Evolutionary conservation across 441 rosid genomes (phyloP), one percentile per base, ranked within the genome.

Genomic region (Pelargonium australe): DNA sequence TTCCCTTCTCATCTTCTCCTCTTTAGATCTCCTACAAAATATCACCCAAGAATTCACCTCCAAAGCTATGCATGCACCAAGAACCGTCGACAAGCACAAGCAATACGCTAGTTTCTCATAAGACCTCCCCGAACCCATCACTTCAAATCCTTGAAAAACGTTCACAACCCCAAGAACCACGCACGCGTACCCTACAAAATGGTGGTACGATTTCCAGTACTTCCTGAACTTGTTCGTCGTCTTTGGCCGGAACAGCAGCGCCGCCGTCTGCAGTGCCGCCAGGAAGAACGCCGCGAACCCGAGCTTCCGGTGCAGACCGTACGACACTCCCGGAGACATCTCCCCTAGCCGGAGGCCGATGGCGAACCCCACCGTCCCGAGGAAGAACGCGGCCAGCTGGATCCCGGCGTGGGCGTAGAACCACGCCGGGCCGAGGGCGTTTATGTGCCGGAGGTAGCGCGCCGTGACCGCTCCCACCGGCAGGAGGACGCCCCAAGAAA

Each of bases 131-230:
- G 81, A 87, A 25, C 91, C 95, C 85, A 94, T 85, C 1, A 90
- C 97, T 43, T 91, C 94, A 14, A 91, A 89, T 25, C 98, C 99
- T 66, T 94, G 93, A 64, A 91, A 89, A 65, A 94, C 97, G 78
- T 94, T 91, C 76, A 94, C 97, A 13, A 94, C 87, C 0, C 98
- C 97, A 19, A 89, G 41, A 62, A 94, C 96, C 49, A 94, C 96
- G 12, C 99, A 89, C 5, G 83, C 86, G 20, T 94, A 89, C 77
- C 99, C 97, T 0, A 94, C 97, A 73, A 91, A 87, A 79, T 94
- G 97, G 80, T 94, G 96, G 80, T 94, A 91, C 0, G 97, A 89
- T 80, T 94, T 94, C 97, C 99, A 94, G 12, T 94, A 89, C 69
- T 86, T 94, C 73, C 99, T 72, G 69, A 85, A 91, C 82, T 85